Conservation (phyloP, 2,329 filamentous ascomycete species). For the Xylariaceae sp. region DNA sequence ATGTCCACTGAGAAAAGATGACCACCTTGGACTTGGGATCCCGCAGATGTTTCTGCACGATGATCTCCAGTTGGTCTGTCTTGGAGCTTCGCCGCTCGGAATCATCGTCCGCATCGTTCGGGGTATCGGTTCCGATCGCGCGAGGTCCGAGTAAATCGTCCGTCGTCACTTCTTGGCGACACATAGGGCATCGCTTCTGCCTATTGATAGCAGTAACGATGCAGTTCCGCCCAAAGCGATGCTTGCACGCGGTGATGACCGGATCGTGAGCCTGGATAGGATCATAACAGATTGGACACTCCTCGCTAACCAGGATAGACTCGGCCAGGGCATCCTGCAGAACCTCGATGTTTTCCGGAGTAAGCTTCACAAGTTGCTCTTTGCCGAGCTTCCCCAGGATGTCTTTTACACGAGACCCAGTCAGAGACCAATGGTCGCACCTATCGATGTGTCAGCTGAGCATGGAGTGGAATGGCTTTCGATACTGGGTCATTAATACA, state of each 20-base stretch:
- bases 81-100: conserved; percentile 72
- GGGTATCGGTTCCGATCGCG: conserved; percentile 38
- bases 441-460: conserved; percentile 30
- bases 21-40: conserved; percentile 63
- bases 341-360: conserved; percentile 63
- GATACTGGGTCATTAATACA: conserved; percentile 34
- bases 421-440: conserved; percentile 85
- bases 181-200: conserved; percentile 81
- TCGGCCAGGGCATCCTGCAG: conserved; percentile 72
- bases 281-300: conserved; percentile 79
- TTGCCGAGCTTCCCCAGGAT: conserved; percentile 65
- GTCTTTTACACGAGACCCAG: conserved; percentile 66
- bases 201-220: conserved; percentile 68
- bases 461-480: background rate
- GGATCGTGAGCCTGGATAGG: conserved; percentile 54
- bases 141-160: conserved; percentile 59
- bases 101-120: conserved; percentile 36
- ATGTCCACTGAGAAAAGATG: conserved; percentile 73
- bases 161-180: conserved; percentile 61
- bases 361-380: conserved; percentile 63
- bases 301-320: conserved; percentile 73
- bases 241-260: conserved; percentile 80
- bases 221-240: conserved; percentile 70
- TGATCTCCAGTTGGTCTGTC: conserved; percentile 70
- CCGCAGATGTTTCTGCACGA: conserved; percentile 63